Evolutionary conservation across 805 yeast genomes (phyloP).

Genomic region (Myxozyma lipomycoides): DNA sequence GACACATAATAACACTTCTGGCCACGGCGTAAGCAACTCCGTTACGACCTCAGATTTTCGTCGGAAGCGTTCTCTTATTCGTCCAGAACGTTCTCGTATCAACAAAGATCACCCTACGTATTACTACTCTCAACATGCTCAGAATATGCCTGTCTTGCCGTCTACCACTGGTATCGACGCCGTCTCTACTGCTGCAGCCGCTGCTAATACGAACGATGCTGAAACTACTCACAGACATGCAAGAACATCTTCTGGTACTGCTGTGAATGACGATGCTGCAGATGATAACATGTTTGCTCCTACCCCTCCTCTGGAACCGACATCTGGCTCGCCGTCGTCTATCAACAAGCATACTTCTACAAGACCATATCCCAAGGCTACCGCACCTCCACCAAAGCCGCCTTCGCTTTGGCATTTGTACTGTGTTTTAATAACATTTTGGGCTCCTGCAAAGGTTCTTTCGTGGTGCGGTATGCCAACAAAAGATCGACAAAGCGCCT

Average conservation of each 20-base stretch:
- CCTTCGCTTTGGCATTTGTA: slow-evolving; percentile 67
- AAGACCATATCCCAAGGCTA: not conserved
- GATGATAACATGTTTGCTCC: not conserved
- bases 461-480: slow-evolving; percentile 70
- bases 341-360: not conserved
- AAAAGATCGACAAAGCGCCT: slow-evolving; percentile 82
- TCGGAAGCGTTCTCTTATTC: slow-evolving; percentile 66
- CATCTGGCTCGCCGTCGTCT: not conserved
- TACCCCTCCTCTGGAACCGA: not conserved
- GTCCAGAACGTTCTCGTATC: slow-evolving; percentile 74
- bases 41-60: slow-evolving; percentile 25
- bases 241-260: not conserved
- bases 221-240: not conserved
- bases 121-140: slow-evolving; percentile 69
- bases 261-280: not conserved
- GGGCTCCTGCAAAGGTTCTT: slow-evolving; percentile 82
- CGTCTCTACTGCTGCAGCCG: slow-evolving; percentile 21
- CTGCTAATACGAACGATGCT: slow-evolving; percentile 3
- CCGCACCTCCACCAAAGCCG: slow-evolving; percentile 10
- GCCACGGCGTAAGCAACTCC: slow-evolving; percentile 15
- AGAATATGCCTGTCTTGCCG: slow-evolving; percentile 61
- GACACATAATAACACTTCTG: slow-evolving; percentile 1
- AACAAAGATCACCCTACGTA: slow-evolving; percentile 69
- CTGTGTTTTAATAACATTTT: slow-evolving; percentile 77
- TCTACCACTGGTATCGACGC: slow-evolving; percentile 73